Conservation (phyloP, 2,329 filamentous ascomycete species). For the Fusarium nelsonii region DNA sequence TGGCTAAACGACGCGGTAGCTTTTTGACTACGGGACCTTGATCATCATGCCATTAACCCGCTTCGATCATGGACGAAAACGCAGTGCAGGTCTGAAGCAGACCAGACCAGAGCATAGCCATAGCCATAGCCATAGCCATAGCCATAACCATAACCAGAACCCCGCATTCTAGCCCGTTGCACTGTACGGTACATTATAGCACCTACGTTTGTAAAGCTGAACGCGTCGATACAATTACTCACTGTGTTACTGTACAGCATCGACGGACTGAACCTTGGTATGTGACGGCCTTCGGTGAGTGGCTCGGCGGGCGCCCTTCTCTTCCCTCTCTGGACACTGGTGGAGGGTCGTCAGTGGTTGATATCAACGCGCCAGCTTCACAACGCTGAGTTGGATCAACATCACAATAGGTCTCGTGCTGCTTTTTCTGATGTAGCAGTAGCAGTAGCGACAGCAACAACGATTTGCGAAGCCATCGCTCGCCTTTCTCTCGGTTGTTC, state of each 20-base stretch:
- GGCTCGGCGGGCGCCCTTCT: conserved; percentile 35
- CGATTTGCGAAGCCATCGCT: neutral
- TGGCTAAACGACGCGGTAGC: conserved; percentile 21
- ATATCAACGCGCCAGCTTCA: conserved; percentile 35
- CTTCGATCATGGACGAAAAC: conserved; percentile 15
- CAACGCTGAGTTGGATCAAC: conserved; percentile 41
- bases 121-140: neutral
- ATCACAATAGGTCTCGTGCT: conserved; percentile 46
- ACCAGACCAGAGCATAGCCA: neutral
- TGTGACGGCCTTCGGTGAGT: conserved; percentile 44
- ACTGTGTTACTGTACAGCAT: conserved; percentile 24
- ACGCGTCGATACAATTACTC: conserved; percentile 20
- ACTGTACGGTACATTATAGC: neutral
- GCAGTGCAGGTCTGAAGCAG: conserved; percentile 3
- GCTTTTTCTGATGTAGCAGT: conserved; percentile 29
- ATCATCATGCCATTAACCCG: conserved; percentile 29
- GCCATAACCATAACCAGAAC: conserved; percentile 4
- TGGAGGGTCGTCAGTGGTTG: conserved; percentile 52
- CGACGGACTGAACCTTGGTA: conserved; percentile 43
- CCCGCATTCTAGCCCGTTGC: conserved; percentile 34
- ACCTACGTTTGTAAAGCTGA: conserved; percentile 4
- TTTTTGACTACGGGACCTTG: conserved; percentile 10
- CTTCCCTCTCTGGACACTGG: conserved; percentile 35
- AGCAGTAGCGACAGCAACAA: conserved; percentile 17
- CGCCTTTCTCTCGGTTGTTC: conserved; percentile 38